Evolutionary conservation across 108 stramenopile species (phyloP).

Genomic region (Aurantiochytrium sp.): DNA sequence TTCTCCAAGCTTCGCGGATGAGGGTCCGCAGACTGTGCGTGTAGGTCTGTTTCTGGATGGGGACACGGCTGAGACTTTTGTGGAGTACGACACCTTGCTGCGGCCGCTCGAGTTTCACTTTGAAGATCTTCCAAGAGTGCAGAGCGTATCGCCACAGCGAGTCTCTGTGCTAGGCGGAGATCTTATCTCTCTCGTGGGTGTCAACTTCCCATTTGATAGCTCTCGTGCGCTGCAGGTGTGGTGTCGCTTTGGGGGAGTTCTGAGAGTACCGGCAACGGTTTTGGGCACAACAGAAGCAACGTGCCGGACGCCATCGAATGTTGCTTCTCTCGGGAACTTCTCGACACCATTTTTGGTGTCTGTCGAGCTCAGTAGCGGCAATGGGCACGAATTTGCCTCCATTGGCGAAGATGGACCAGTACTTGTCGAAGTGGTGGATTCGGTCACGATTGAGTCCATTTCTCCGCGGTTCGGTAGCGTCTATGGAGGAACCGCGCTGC

Average conservation of each 20-base stretch:
- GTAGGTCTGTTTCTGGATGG: too few relatives aligned
- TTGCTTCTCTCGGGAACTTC: not conserved
- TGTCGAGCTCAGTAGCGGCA: not conserved
- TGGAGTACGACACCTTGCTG: too few relatives aligned
- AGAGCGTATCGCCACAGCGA: not conserved
- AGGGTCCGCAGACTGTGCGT: too few relatives aligned
- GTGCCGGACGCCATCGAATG: not conserved
- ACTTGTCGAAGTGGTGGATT: not conserved
- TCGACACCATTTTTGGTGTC: not conserved
- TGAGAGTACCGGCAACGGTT: not conserved
- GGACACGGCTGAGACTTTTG: too few relatives aligned
- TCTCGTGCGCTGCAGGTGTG: not conserved
- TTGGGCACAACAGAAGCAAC: not conserved
- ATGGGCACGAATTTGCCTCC: not conserved
- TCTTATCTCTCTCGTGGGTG: not conserved
- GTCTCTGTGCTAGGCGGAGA: not conserved
- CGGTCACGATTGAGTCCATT: not conserved
- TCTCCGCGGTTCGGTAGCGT: not conserved
- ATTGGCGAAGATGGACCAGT: too few relatives aligned
- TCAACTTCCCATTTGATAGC: not conserved
- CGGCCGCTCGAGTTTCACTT: too few relatives aligned
- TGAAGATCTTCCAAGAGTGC: too few relatives aligned
- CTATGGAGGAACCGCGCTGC: not conserved
- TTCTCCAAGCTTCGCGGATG: too few relatives aligned
- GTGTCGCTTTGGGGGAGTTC: not conserved